A percentile compares a stretch with the other conserved stretches of the same genome.
Evolutionary conservation across 2,329 filamentous ascomycete genomes (phyloP).

Genomic region (Fusarium cicatricum): DNA sequence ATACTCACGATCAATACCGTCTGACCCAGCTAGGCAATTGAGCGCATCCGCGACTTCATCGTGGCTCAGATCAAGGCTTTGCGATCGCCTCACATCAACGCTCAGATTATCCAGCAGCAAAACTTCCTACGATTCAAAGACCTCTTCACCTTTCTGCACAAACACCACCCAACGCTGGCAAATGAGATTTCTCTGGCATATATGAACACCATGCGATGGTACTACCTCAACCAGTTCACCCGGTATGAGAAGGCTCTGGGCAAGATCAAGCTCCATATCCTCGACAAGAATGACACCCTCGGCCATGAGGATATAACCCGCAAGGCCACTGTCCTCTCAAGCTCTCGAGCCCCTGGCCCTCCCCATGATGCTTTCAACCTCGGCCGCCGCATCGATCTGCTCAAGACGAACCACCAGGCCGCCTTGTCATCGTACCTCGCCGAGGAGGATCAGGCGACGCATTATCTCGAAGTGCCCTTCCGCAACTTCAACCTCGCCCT

Average conservation of each 20-base stretch:
- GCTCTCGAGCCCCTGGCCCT: slow-evolving; percentile 56
- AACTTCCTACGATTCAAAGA: slow-evolving; percentile 90
- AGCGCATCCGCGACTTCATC: slow-evolving; percentile 92
- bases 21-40: slow-evolving; percentile 69
- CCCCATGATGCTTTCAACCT: slow-evolving; percentile 89
- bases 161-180: slow-evolving; percentile 82
- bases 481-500: slow-evolving; percentile 94
- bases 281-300: slow-evolving; percentile 85
- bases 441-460: slow-evolving; percentile 85
- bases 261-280: slow-evolving; percentile 81
- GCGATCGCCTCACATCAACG: slow-evolving; percentile 94
- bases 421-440: slow-evolving; percentile 89
- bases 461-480: slow-evolving; percentile 91
- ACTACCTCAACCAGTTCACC: slow-evolving; percentile 90
- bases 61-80: slow-evolving; percentile 95
- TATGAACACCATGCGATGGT: slow-evolving; percentile 99
- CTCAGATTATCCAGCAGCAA: slow-evolving; percentile 95
- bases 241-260: slow-evolving; percentile 86
- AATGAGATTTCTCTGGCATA: slow-evolving; percentile 94
- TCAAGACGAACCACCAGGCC: slow-evolving; percentile 75
- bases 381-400: slow-evolving; percentile 83
- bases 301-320: slow-evolving; percentile 78
- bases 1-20: neutral
- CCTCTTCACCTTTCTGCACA: slow-evolving; percentile 83
- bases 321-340: slow-evolving; percentile 66